phyloP scores from a whole-genome alignment of 345 rosid species.

The Rhizophora mangle region DNA sequence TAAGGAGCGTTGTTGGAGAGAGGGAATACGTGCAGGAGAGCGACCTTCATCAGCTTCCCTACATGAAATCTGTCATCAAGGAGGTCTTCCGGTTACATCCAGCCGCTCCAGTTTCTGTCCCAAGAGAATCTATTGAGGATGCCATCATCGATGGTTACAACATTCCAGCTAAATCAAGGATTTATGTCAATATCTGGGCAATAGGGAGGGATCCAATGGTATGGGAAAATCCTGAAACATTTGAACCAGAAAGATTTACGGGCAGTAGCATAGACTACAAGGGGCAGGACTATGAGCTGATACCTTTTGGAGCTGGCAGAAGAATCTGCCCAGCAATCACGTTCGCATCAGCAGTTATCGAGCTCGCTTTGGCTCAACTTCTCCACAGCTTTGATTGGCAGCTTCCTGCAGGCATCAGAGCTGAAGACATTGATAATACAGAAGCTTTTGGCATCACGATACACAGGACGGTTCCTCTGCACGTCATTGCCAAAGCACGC shows the following conservation, averaged over 20 bases:
- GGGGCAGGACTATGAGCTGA: constrained; percentile 33
- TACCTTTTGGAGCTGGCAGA: constrained; percentile 43
- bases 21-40: constrained; percentile 6
- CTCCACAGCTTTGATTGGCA: constrained; percentile 35
- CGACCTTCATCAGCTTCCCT: not conserved
- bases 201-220: constrained; percentile 34
- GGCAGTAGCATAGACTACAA: constrained; percentile 23
- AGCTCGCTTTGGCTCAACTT: constrained; percentile 30
- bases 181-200: constrained; percentile 25
- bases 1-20: constrained; percentile 8
- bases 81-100: constrained; percentile 39
- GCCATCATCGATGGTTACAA: constrained; percentile 26
- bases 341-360: constrained; percentile 18
- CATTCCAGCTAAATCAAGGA: constrained; percentile 24
- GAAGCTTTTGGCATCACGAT: constrained; percentile 27
- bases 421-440: constrained; percentile 26
- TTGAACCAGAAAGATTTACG: constrained; percentile 39
- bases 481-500: too few species aligned
- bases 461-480: too few species aligned
- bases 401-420: constrained; percentile 18
- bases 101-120: constrained; percentile 37
- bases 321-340: constrained; percentile 30
- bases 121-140: constrained; percentile 23
- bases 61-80: constrained; percentile 37
- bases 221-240: constrained; percentile 32